These are phyloP conservation scores for Cruciata laevipes DNA, from an alignment of 257 asterid genomes.

Conservation along the genomic window DNA sequence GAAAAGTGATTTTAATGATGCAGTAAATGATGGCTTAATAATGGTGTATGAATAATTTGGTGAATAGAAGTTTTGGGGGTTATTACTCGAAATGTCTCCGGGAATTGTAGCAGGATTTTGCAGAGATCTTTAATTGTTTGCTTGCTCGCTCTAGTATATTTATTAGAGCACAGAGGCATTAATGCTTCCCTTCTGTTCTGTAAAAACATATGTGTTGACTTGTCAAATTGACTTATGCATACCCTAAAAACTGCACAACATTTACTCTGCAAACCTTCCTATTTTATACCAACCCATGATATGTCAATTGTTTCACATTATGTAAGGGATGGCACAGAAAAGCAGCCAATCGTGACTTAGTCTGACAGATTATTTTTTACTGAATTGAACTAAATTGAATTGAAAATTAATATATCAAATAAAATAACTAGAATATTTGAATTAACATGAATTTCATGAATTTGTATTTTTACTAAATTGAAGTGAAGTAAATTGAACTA, in stretches of 20 bases:
- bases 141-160: background rate
- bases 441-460: too few relatives aligned
- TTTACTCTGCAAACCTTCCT: background rate
- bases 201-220: conserved; percentile 8
- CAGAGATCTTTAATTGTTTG: conserved; percentile 18
- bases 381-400: too few relatives aligned
- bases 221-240: conserved; percentile 16
- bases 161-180: background rate
- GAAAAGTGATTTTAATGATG: background rate
- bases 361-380: too few relatives aligned
- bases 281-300: background rate
- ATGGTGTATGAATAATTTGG: conserved; percentile 12
- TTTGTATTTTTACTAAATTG: too few relatives aligned
- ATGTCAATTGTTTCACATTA: background rate
- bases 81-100: conserved; percentile 7
- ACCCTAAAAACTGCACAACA: conserved; percentile 5
- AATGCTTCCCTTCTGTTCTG: background rate
- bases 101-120: conserved; percentile 14
- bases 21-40: background rate
- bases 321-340: too few relatives aligned
- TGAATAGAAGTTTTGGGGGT: background rate
- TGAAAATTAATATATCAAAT: too few relatives aligned
- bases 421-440: too few relatives aligned
- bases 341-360: too few relatives aligned
- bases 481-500: too few relatives aligned